These are phyloP conservation scores for Ascochyta koolunga DNA, from an alignment of 2,329 filamentous ascomycete genomes.

Conservation along the genomic window DNA sequence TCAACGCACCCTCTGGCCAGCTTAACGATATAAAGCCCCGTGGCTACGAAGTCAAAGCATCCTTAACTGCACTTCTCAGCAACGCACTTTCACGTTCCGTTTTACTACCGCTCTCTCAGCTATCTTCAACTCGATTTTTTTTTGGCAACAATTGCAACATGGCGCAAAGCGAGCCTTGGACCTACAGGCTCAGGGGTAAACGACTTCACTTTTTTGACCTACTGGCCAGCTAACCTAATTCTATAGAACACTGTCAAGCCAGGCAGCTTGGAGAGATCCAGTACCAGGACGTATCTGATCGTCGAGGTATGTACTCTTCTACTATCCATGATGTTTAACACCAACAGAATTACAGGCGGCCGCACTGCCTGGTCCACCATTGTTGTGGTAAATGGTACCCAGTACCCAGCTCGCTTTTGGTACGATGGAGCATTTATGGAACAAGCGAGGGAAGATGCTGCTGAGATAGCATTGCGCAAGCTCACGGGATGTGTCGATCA, in stretches of 20 bases:
- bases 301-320: slow-evolving; percentile 36
- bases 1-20: slow-evolving; percentile 1
- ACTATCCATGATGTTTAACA: not conserved
- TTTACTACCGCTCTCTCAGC: not conserved
- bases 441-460: slow-evolving; percentile 47
- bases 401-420: slow-evolving; percentile 44
- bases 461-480: slow-evolving; percentile 38
- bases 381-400: slow-evolving; percentile 31
- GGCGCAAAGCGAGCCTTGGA: slow-evolving; percentile 29
- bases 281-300: slow-evolving; percentile 47
- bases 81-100: not conserved
- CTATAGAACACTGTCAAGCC: slow-evolving; percentile 42
- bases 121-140: not conserved
- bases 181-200: slow-evolving; percentile 39
- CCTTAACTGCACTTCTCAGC: not conserved
- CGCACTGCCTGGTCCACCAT: slow-evolving; percentile 47
- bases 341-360: slow-evolving; percentile 34
- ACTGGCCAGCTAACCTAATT: not conserved
- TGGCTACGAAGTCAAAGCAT: not conserved
- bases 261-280: slow-evolving; percentile 33
- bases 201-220: slow-evolving; percentile 1
- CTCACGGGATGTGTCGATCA: slow-evolving; percentile 29
- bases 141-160: slow-evolving; percentile 16
- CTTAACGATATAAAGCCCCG: slow-evolving; percentile 5
- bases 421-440: slow-evolving; percentile 44